These are phyloP conservation scores for Chrysopogon serrulatus DNA, from an alignment of 176 grass and related monocot genomes.

Conservation along the genomic window DNA sequence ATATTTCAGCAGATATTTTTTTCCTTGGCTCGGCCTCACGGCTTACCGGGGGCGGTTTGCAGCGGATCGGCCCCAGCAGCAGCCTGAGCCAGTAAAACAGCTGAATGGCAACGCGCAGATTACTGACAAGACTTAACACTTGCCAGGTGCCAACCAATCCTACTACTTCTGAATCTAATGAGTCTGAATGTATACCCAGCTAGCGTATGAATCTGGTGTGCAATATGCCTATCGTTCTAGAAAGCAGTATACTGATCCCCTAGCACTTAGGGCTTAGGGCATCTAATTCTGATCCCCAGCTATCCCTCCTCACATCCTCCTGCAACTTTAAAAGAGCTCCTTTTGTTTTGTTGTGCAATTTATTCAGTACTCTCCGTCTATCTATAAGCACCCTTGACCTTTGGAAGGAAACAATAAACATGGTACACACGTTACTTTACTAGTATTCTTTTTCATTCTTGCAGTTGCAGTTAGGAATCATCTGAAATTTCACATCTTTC, in stretches of 20 bases:
- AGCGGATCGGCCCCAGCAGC: background rate
- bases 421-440: conserved; percentile 17
- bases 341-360: background rate
- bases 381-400: background rate
- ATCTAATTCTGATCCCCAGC: conserved; percentile 17
- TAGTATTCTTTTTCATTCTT: background rate
- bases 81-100: background rate
- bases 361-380: background rate
- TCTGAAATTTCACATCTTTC: background rate
- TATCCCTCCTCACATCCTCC: background rate
- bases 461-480: background rate
- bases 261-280: too few relatives aligned
- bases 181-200: too few relatives aligned
- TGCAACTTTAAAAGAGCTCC: background rate
- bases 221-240: too few relatives aligned
- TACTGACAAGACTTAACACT: background rate
- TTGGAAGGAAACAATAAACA: background rate
- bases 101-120: background rate
- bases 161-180: too few relatives aligned
- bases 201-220: background rate
- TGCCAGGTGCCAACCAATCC: background rate
- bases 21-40: conserved; percentile 11
- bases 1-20: too few relatives aligned
- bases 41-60: conserved; percentile 19
- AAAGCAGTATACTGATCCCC: too few relatives aligned